Evolutionary conservation across 2,329 filamentous ascomycete genomes (phyloP).

Genomic region (Sarocladium kiliense): DNA sequence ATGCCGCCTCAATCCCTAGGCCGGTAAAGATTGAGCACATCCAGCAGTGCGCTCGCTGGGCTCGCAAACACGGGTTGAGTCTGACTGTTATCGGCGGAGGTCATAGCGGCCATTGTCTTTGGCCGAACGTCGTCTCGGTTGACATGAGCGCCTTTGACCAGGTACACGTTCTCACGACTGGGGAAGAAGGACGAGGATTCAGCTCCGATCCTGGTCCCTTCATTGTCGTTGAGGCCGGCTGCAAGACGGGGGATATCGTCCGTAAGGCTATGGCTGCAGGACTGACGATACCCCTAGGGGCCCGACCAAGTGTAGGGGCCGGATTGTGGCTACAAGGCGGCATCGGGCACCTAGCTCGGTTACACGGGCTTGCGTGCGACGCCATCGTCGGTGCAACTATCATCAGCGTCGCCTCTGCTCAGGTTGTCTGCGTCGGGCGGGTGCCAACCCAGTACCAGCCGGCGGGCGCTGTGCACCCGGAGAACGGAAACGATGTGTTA

Average conservation of each 20-base stretch:
- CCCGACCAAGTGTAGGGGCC: constrained; percentile 58
- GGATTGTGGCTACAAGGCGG: constrained; percentile 62
- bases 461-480: constrained; percentile 30
- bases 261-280: constrained; percentile 36
- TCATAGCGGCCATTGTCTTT: constrained; percentile 55
- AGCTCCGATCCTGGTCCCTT: constrained; percentile 21
- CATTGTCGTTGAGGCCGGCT: constrained; percentile 50
- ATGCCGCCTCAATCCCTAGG: constrained; percentile 36
- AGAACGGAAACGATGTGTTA: constrained; percentile 46
- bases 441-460: constrained; percentile 43
- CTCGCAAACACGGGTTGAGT: constrained; percentile 35
- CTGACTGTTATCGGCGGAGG: constrained; percentile 52
- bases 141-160: constrained; percentile 54
- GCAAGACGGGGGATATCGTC: constrained; percentile 51
- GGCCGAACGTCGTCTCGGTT: constrained; percentile 46
- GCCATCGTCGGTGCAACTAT: constrained; percentile 55
- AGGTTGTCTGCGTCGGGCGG: constrained; percentile 44
- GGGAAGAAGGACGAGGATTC: constrained; percentile 15
- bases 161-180: constrained; percentile 34
- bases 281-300: constrained; percentile 53
- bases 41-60: constrained; percentile 53
- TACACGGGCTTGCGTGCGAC: constrained; percentile 54
- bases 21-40: constrained; percentile 44
- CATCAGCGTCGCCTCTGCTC: constrained; percentile 42
- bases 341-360: constrained; percentile 53